Evolutionary conservation across 257 asterid genomes (phyloP), one percentile per base, ranked within the genome.

Genomic region (Primulina eburnea): DNA sequence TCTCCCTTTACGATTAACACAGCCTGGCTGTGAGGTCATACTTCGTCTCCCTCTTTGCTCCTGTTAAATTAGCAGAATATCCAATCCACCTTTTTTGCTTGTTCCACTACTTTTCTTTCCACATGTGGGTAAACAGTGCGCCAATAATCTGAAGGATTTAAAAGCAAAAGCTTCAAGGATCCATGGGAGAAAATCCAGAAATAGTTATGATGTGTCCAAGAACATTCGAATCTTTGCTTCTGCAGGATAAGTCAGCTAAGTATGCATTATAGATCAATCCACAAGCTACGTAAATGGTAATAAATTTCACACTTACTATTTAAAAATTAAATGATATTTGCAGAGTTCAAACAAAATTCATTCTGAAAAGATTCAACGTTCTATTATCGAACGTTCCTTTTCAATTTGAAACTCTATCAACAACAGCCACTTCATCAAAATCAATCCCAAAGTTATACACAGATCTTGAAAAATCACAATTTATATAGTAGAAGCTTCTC

Each of bases 71-170:
- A 35, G 43, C 43, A 35, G 8, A 14, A 47, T 14, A 47, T 47
- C 55, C 55, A 6, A 47, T 47, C 55, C 55, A 47, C 55, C 55
- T 47, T 47, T 21, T 47, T 12, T 4, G 18, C 52, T 69, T 26
- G 53, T 65, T 63, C 73, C 67, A 16, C 65, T 69, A 43, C 32
- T 59, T 57, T 30, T 58, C 38, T 74, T 58, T 28, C 30, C 73
- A 53, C 52, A 53, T 18, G 68, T 71, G 71, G 47, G 10, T n/a
- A 67, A 62, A 43, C 66, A 60, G 60, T 60, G 65, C 67, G 65
- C 67, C 64, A 62, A 43, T 43, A 60, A 60, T 69, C 76, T 68
- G 73, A 71, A 43, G 65, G 68, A 71, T 65, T 37, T 68, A 21
- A 11, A 50, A 21, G 60, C 30, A 64, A 55, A 65, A 26, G 6